Conservation (phyloP, 768 basidiomycete species). For the Suillus subaureus region DNA sequence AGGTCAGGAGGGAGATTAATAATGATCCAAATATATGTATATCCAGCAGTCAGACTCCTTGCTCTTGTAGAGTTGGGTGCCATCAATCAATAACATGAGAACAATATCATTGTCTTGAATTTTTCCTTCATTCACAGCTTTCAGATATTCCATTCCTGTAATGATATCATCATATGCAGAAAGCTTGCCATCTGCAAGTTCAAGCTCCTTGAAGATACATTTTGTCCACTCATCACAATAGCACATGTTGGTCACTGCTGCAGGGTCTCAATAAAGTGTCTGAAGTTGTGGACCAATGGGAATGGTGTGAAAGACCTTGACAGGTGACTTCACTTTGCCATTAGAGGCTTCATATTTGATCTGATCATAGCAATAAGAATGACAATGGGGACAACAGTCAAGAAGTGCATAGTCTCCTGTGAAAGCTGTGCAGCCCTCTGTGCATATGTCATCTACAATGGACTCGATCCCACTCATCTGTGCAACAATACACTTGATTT, state of each 20-base stretch:
- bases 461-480: neutral
- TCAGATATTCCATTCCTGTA: neutral
- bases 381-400: neutral
- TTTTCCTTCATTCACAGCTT: neutral
- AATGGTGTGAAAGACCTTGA: neutral
- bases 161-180: neutral
- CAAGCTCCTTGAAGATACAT: neutral
- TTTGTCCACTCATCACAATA: neutral
- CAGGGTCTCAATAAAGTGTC: neutral
- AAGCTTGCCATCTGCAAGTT: neutral
- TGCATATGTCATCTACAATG: neutral
- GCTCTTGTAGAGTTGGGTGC: neutral
- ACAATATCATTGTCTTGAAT: neutral
- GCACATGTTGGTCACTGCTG: neutral
- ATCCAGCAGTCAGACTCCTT: neutral
- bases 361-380: neutral
- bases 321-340: neutral
- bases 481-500: neutral
- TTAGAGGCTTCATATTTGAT: neutral
- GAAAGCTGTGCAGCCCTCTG: neutral
- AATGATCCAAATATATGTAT: neutral
- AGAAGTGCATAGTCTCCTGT: neutral
- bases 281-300: neutral
- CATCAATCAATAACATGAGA: neutral
- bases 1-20: neutral